Percentiles rank a stretch among this genome's conserved stretches.
Conservation (phyloP, 176 grass and related monocot genomes). For the Eleusine coracana region DNA sequence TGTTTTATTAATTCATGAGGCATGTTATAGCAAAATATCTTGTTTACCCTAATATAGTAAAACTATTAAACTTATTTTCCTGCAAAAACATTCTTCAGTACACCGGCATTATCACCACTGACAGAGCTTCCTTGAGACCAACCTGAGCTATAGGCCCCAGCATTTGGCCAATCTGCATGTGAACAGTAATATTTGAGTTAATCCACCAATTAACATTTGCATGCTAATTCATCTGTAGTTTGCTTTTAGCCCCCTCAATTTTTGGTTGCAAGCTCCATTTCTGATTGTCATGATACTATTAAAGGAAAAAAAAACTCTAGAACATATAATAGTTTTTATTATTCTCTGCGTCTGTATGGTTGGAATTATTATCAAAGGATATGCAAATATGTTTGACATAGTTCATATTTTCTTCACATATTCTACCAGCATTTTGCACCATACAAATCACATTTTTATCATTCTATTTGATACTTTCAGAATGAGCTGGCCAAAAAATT, state of each 20-base stretch:
- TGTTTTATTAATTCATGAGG: not conserved
- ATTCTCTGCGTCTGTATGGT: not conserved
- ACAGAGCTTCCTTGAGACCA: too few species aligned
- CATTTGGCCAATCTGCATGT: too few species aligned
- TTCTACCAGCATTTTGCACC: not conserved
- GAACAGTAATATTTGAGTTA: too few species aligned
- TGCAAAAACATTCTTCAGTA: conserved; percentile 1
- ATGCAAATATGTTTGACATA: conserved; percentile 25
- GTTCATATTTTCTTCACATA: not conserved
- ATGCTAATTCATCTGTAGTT: too few species aligned
- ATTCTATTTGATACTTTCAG: conserved; percentile 44
- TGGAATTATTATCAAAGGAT: not conserved
- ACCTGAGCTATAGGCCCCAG: too few species aligned
- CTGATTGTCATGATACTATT: not conserved
- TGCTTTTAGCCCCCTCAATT: too few species aligned
- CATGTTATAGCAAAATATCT: not conserved
- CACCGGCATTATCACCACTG: not conserved
- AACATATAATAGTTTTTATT: not conserved
- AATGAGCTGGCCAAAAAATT: conserved; percentile 78
- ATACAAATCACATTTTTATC: not conserved
- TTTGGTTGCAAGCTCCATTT: too few species aligned
- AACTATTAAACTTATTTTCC: conserved; percentile 16
- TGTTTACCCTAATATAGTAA: not conserved
- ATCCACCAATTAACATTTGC: too few species aligned
- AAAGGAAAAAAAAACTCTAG: not conserved